Conservation (phyloP, 2,329 filamentous ascomycete genomes). For the Fusarium compactum region DNA sequence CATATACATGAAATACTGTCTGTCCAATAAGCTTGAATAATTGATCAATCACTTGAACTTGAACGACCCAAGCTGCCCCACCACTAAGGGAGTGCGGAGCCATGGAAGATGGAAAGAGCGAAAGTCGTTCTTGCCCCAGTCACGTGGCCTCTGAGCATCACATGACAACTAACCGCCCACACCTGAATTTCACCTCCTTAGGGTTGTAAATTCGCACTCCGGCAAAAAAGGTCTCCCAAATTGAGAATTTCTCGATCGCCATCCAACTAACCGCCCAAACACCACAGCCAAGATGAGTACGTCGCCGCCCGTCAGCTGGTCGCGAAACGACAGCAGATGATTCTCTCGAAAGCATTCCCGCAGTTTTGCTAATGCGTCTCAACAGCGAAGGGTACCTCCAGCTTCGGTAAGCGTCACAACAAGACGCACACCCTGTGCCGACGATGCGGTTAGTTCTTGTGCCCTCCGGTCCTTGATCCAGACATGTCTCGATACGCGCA, state of each 20-base stretch:
- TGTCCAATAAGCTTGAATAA: background rate
- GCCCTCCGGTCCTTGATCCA: constrained; percentile 26
- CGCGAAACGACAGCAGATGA: constrained; percentile 34
- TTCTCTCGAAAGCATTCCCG: constrained; percentile 25
- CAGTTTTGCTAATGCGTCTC: constrained; percentile 45
- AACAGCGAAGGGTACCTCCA: constrained; percentile 69
- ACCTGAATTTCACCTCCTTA: constrained; percentile 45
- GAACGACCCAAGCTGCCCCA: background rate
- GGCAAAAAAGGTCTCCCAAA: constrained; percentile 54
- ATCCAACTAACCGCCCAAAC: constrained; percentile 56
- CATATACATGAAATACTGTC: background rate
- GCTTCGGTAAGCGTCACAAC: constrained; percentile 82
- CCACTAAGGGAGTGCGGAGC: no score
- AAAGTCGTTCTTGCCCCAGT: constrained; percentile 36
- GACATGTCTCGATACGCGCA: constrained; percentile 32
- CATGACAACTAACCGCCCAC: constrained; percentile 46
- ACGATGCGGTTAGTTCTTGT: constrained; percentile 86
- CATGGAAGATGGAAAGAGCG: no score
- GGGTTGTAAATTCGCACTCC: constrained; percentile 54
- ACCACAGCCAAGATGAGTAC: constrained; percentile 70
- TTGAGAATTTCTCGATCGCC: constrained; percentile 54
- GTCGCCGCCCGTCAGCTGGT: constrained; percentile 49
- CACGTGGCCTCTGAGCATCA: constrained; percentile 43
- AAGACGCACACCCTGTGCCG: constrained; percentile 99
- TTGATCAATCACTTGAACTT: background rate